A percentile compares a stretch with the other conserved stretches of the same genome.
Evolutionary conservation across 2,329 filamentous ascomycete genomes (phyloP).

Genomic region (Diaporthe velutina): DNA sequence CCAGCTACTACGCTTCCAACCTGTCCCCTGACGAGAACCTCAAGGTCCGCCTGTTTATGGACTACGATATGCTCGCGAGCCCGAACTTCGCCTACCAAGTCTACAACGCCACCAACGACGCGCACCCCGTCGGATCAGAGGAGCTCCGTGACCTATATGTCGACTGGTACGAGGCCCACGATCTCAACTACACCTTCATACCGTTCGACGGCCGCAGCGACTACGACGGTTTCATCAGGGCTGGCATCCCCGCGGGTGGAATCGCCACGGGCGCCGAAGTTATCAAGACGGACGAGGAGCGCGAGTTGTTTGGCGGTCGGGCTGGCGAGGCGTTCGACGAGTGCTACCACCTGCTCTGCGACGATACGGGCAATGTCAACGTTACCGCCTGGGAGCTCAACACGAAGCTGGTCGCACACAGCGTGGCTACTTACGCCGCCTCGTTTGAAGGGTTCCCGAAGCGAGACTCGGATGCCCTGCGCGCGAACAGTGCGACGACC

Average conservation of each 20-base stretch:
- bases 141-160: conserved; percentile 77
- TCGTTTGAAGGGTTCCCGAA: conserved; percentile 41
- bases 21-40: conserved; percentile 70
- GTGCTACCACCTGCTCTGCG: conserved; percentile 74
- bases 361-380: conserved; percentile 70
- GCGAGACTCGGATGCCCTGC: conserved; percentile 27
- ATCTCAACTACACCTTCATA: conserved; percentile 76
- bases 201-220: conserved; percentile 85
- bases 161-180: conserved; percentile 73
- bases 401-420: conserved; percentile 56
- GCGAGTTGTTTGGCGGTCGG: conserved; percentile 76
- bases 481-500: neutral
- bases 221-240: conserved; percentile 81
- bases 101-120: conserved; percentile 79
- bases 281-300: conserved; percentile 78
- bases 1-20: conserved; percentile 69
- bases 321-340: conserved; percentile 72
- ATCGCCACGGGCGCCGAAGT: conserved; percentile 84
- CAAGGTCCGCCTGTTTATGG: conserved; percentile 76
- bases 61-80: conserved; percentile 79
- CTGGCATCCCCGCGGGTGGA: conserved; percentile 80
- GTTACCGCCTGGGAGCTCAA: conserved; percentile 72
- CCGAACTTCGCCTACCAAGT: conserved; percentile 77
- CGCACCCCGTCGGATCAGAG: conserved; percentile 78
- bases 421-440: conserved; percentile 40